Evolutionary conservation across 345 rosid species (phyloP).

Genomic region (Salix koriyanagi): DNA sequence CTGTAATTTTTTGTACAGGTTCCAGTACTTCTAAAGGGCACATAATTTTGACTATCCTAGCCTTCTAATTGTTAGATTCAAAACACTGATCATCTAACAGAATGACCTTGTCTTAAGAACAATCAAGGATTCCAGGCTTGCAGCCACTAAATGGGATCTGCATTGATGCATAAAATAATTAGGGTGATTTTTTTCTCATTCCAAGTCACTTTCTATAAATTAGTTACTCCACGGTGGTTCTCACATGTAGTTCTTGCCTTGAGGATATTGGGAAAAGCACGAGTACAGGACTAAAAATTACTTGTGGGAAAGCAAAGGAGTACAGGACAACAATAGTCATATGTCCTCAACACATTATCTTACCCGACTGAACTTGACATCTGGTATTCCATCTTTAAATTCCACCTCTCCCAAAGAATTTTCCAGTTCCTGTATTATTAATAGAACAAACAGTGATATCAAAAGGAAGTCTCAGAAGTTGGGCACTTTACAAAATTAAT

Average conservation of each 20-base stretch:
- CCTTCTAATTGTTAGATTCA: not conserved
- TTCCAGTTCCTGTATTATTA: constrained; percentile 72
- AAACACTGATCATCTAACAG: not conserved
- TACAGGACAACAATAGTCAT: not conserved
- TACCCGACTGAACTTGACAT: constrained; percentile 90
- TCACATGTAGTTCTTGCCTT: constrained; percentile 2
- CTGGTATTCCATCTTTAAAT: constrained; percentile 78
- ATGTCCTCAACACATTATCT: constrained; percentile 24
- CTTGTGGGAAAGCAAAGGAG: not conserved
- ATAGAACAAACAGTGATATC: constrained; percentile 13
- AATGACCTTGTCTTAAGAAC: not conserved
- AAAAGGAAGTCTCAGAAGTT: constrained; percentile 6
- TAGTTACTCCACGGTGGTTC: not conserved
- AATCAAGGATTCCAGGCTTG: not conserved
- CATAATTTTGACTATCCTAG: not conserved
- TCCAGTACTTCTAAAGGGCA: not conserved
- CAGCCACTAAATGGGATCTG: not conserved
- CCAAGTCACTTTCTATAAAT: not conserved
- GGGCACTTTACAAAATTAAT: not conserved
- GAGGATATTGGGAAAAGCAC: not conserved
- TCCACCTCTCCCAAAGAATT: constrained; percentile 77
- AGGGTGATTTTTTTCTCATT: not conserved
- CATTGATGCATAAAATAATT: not conserved
- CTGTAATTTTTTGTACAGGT: not conserved
- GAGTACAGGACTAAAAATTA: not conserved